These are phyloP conservation scores for Scheffersomyces insectosa DNA, from an alignment of 1,139 yeast genomes.

Conservation along the genomic window DNA sequence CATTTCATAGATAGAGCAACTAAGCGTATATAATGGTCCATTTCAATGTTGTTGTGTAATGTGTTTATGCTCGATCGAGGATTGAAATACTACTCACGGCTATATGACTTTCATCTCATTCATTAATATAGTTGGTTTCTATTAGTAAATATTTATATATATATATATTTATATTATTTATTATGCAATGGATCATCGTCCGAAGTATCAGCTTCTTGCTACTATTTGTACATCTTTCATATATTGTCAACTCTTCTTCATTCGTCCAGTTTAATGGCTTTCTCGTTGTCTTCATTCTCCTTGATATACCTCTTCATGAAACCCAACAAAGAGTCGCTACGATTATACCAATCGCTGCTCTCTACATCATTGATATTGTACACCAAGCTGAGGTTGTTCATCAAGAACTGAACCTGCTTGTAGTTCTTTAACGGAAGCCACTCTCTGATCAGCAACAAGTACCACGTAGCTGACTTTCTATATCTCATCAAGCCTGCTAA, in stretches of 20 bases:
- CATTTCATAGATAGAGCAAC: background rate
- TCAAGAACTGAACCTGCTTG: conserved; percentile 25
- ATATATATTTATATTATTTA: no score
- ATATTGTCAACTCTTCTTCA: no score
- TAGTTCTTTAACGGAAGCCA: conserved; percentile 48
- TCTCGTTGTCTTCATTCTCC: conserved; percentile 4
- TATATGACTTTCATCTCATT: background rate
- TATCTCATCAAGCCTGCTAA: conserved; percentile 56
- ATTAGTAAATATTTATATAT: no score
- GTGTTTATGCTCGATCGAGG: no score
- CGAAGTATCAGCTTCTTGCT: no score
- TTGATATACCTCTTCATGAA: conserved; percentile 23
- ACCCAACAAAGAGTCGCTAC: conserved; percentile 34
- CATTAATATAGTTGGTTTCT: background rate
- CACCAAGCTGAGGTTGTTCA: conserved; percentile 23
- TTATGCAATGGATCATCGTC: no score
- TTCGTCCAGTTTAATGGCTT: no score
- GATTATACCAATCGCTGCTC: conserved; percentile 33
- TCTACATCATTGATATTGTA: conserved; percentile 19
- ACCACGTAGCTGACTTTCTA: conserved; percentile 81
- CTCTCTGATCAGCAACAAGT: conserved; percentile 71
- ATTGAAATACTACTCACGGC: no score
- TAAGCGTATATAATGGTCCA: no score
- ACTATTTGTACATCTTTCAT: no score
- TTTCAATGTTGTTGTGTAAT: background rate